These are phyloP conservation scores for Pouteria campechiana DNA, from an alignment of 179 eudicot species.

Conservation along the genomic window DNA sequence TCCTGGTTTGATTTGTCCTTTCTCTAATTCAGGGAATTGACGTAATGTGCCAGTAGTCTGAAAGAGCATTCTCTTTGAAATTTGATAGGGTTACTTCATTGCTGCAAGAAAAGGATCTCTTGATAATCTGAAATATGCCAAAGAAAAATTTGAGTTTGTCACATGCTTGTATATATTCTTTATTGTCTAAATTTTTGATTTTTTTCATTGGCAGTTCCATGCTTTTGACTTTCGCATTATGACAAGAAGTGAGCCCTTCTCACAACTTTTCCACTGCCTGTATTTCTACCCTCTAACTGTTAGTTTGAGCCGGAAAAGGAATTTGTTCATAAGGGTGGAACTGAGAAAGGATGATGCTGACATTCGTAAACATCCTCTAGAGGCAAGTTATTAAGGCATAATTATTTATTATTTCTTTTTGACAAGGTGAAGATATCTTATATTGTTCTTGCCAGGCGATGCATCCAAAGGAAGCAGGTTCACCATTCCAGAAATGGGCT, in stretches of 20 bases:
- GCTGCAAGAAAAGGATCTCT: too few species aligned
- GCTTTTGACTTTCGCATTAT: conserved; percentile 96
- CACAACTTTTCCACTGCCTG: conserved; percentile 95
- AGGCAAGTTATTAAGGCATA: conserved; percentile 28
- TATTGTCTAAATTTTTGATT: too few species aligned
- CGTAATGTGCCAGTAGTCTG: not conserved
- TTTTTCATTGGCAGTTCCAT: conserved; percentile 53
- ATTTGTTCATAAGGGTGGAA: conserved; percentile 86
- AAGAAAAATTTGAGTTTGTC: too few species aligned
- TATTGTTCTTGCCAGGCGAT: conserved; percentile 46
- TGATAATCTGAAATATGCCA: too few species aligned
- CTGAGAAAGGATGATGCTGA: conserved; percentile 97
- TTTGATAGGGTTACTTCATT: too few species aligned
- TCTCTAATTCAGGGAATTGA: not conserved
- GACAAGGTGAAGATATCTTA: too few species aligned
- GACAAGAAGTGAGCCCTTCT: conserved; percentile 93
- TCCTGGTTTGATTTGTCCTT: not conserved
- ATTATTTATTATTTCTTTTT: not conserved
- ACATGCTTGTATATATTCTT: too few species aligned
- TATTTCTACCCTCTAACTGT: conserved; percentile 96
- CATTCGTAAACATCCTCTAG: conserved; percentile 74
- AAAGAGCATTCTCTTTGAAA: not conserved
- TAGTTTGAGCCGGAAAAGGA: conserved; percentile 86
- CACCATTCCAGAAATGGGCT: conserved; percentile 63
- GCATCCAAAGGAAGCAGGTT: conserved; percentile 85